Base-by-base conservation (phyloP, 176 grass and related monocot genomes). In the Rhynchospora breviuscula region DNA sequence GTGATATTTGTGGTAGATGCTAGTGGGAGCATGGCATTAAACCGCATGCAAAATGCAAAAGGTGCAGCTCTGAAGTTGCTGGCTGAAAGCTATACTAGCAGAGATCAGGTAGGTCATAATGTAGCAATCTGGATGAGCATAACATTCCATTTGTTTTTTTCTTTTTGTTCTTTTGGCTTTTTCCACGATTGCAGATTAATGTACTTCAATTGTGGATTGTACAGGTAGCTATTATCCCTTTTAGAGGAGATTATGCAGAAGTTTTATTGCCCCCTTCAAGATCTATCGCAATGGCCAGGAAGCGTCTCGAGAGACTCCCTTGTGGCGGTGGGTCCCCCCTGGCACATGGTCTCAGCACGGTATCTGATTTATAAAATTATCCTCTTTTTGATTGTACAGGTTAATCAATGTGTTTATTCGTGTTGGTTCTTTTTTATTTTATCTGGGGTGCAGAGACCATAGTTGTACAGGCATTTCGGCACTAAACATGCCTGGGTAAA, bases 31-130 rank as follows among this genome's bases (percentile, higher is more conserved):
- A 98, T 98, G 95, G 95, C 95, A 57, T 83, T 98, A 64, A 98
- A 98, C 64, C 95, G 95, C 56, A 98, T 98, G 95, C 95, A 98
- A 79, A 98, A 98, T 83, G 95, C 95, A 17, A 98, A 98, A 95
- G 95, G 95, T 80, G 95, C 92, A 1, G 95, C 92, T 25, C 45
- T 98, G 29, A 94, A 98, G 84, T 89, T 98, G 81, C 91, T 98
- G 66, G 95, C 95, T 79, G 95, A 98, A 91, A 98, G 95, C 83
- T 98, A 98, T 85, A 98, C 92, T 51, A 91, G 92, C 87, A 94
- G 95, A 88, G 95, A 98, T 90, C 92, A 98, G 95, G 95, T 98
- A 69, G 23, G 22, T 53, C 0, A 83, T 12, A 12, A 25, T 11
- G 5, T 63, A 63, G 19, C 7, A 63, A 57, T 57, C 73, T 78